Base-by-base conservation (phyloP, 352 stramenopile genomes). In the Pythium vanterpoolii region DNA sequence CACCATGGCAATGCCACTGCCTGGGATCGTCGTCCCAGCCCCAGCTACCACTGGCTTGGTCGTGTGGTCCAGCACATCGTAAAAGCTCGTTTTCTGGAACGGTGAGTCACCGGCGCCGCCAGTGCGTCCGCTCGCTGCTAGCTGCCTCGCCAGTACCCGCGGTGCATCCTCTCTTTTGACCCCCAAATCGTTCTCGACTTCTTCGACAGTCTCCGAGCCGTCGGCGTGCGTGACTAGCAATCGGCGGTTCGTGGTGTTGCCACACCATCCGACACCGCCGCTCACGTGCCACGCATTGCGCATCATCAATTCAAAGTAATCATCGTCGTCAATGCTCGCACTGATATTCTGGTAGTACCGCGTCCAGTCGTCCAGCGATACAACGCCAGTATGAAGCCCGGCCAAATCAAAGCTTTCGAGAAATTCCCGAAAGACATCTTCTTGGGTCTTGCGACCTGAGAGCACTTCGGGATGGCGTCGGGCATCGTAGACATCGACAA, bases 301-400 rank as follows among this genome's bases (percentile, higher is more conserved):
- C 66, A 97, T 89, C 83, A 97, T 95, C 43, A 93, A 69, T 71
- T 96, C 88, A 59, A 97, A 98, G 59, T 97, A 96, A 34, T 97
- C 87, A 62, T 97, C 91, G 69, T 95, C 80, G 47, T 97, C 87
- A 55, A 97, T 93, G 33, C 67, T 76, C 19, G 83, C 84, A 28
- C 82, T 93, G 26, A 97, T 72, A 62, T 96, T 96, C 4, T 74
- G 67, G 70, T 98, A 98, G 71, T 97, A 98, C 23, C 85, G 73
- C 34, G 78, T 76, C 80, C 80, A 93, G 13, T 84, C 73, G 16
- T 83, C 73, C 21, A 82, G 79, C 21, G 65, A 75, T 34, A 93
- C 55, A 31, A 74, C 79, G 52, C 83, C 78, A 23, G 93, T 67
- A n/a, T 78, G 71, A 16, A 68, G 43, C 18, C 63, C 53, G 33